These are phyloP conservation scores for Chaetomiaceae sp. DNA, from an alignment of 2,329 filamentous ascomycete species.

Conservation along the genomic window DNA sequence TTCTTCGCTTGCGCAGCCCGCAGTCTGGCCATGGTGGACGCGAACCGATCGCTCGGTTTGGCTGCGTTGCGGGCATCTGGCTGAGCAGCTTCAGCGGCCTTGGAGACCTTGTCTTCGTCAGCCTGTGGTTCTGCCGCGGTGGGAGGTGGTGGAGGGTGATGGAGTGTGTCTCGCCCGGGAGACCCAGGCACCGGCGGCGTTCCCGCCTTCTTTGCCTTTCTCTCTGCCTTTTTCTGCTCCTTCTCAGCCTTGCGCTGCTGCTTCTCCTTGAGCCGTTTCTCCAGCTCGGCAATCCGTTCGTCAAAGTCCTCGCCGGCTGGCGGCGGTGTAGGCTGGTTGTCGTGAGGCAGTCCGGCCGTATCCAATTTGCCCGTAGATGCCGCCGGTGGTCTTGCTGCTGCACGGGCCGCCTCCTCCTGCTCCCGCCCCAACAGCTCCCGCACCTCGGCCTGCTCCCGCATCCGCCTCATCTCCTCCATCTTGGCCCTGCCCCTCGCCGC, in stretches of 20 bases:
- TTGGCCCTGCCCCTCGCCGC: constrained; percentile 32
- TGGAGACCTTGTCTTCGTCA: constrained; percentile 33
- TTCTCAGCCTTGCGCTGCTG: constrained; percentile 38
- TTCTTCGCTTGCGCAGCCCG: constrained; percentile 54
- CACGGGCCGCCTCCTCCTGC: constrained; percentile 2
- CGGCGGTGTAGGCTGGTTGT: not conserved
- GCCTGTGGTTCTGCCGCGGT: constrained; percentile 30
- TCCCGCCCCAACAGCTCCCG: constrained; percentile 34
- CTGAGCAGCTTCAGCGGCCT: not conserved
- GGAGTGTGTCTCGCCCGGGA: not conserved
- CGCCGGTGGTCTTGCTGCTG: not conserved
- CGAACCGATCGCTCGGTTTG: constrained; percentile 24
- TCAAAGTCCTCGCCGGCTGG: constrained; percentile 24
- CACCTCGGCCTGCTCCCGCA: constrained; percentile 40
- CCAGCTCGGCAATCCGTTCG: constrained; percentile 41
- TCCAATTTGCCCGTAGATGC: not conserved
- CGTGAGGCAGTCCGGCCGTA: not conserved
- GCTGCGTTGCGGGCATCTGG: not conserved
- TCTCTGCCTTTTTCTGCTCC: constrained; percentile 40
- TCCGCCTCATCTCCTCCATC: constrained; percentile 40
- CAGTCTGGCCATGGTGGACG: constrained; percentile 50
- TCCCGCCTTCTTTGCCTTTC: constrained; percentile 26
- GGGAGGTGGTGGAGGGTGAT: constrained; percentile 12
- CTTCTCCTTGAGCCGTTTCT: constrained; percentile 40
- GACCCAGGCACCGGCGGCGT: constrained; percentile 13